phyloP scores from a whole-genome alignment of 2,329 filamentous ascomycete genomes.

The Mycosphaerella arachidis region DNA sequence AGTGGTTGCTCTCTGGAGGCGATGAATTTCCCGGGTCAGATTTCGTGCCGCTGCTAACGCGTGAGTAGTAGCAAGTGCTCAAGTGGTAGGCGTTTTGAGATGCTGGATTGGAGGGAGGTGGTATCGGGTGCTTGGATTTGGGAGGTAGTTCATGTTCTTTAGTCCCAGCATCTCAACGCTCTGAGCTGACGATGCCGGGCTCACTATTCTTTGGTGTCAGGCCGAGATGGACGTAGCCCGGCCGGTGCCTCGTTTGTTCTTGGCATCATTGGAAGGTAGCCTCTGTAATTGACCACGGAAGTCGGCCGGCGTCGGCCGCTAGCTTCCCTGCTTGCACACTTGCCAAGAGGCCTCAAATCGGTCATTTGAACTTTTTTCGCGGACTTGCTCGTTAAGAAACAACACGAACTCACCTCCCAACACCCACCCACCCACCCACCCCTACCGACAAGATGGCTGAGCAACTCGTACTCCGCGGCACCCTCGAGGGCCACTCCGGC shows the following conservation, averaged over 20 bases:
- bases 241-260: too few species aligned
- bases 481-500: constrained; percentile 82
- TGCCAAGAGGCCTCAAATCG: too few species aligned
- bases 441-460: constrained; percentile 31
- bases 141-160: too few species aligned
- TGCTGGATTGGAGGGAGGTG: neutral
- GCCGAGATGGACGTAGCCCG: too few species aligned
- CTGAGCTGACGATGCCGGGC: too few species aligned
- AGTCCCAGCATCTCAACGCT: too few species aligned
- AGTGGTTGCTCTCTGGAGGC: neutral
- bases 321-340: neutral
- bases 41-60: neutral
- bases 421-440: neutral
- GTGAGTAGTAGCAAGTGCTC: neutral
- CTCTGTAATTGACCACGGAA: too few species aligned
- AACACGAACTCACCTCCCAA: neutral
- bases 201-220: too few species aligned
- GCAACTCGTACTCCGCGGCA: constrained; percentile 42
- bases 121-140: too few species aligned
- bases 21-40: neutral
- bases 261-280: too few species aligned
- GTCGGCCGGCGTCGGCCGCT: neutral
- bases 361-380: neutral
- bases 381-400: neutral
- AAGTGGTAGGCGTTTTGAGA: too few species aligned